Evolutionary conservation across 495 filamentous ascomycete species (phyloP).

Genomic region (Entonaema liquescens): DNA sequence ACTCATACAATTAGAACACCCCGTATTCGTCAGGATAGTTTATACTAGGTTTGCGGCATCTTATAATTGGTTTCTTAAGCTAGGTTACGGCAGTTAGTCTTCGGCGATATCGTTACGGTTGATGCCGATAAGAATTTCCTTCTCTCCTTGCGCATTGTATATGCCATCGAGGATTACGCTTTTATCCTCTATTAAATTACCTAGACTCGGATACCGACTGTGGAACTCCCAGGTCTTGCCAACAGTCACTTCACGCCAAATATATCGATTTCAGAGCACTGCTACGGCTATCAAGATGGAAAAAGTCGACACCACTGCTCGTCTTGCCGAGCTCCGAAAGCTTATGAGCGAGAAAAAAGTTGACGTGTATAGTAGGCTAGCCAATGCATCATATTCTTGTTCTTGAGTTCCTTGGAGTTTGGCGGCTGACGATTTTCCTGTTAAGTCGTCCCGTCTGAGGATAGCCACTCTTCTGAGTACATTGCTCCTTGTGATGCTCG

Average conservation of each 20-base stretch:
- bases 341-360: conserved; percentile 89
- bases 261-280: conserved; percentile 34
- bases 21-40: conserved; percentile 1
- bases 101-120: conserved; percentile 7
- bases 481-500: conserved; percentile 93
- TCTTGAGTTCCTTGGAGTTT: conserved; percentile 4
- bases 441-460: conserved; percentile 94
- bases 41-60: not conserved
- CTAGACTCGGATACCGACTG: conserved; percentile 21
- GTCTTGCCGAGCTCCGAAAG: conserved; percentile 78
- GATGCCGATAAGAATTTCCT: conserved; percentile 33
- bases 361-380: conserved; percentile 88
- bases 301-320: conserved; percentile 80
- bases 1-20: not conserved
- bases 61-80: not conserved
- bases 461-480: conserved; percentile 97
- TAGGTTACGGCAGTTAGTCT: not conserved
- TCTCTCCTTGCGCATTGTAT: conserved; percentile 26
- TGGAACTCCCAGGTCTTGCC: conserved; percentile 16
- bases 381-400: conserved; percentile 25
- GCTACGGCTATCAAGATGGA: conserved; percentile 71
- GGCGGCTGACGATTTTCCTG: conserved; percentile 26
- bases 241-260: not conserved
- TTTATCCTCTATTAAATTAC: conserved; percentile 13
- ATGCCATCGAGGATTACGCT: conserved; percentile 23